Percentiles rank a stretch among this genome's conserved stretches.
Conservation (phyloP, 192 early-diverging fungal genomes). For the Backusella luteola region DNA sequence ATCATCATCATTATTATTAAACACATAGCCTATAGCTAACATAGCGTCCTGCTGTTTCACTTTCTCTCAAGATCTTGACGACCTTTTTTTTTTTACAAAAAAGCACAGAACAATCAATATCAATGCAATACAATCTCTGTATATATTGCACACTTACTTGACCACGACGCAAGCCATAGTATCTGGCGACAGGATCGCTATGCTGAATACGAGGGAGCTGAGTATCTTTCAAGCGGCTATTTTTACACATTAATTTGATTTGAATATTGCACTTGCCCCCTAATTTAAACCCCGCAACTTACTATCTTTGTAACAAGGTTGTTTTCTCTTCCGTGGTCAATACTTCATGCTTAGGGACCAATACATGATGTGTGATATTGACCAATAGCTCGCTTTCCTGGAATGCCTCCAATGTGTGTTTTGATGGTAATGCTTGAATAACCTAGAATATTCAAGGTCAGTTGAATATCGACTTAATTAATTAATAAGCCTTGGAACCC, state of each 20-base stretch:
- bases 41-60: slow-evolving; percentile 97
- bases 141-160: slow-evolving; percentile 45
- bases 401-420: slow-evolving; percentile 83
- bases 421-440: slow-evolving; percentile 63
- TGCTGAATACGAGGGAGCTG: slow-evolving; percentile 90
- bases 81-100: slow-evolving; percentile 64
- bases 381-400: slow-evolving; percentile 90
- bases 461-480: background rate
- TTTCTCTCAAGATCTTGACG: slow-evolving; percentile 91
- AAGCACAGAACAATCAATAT: background rate
- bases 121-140: background rate
- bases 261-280: background rate
- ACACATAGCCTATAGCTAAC: slow-evolving; percentile 95
- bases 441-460: slow-evolving; percentile 40
- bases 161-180: slow-evolving; percentile 88
- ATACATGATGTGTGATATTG: slow-evolving; percentile 94
- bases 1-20: slow-evolving; percentile 40
- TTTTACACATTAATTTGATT: too few species aligned
- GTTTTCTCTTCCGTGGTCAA: slow-evolving; percentile 85
- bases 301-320: slow-evolving; percentile 89
- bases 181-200: slow-evolving; percentile 91
- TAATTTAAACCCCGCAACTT: slow-evolving; percentile 32
- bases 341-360: slow-evolving; percentile 95
- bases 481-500: background rate
- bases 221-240: slow-evolving; percentile 88